Evolutionary conservation across 768 basidiomycete genomes (phyloP).

Genomic region (Hydnomerulius pinastri): DNA sequence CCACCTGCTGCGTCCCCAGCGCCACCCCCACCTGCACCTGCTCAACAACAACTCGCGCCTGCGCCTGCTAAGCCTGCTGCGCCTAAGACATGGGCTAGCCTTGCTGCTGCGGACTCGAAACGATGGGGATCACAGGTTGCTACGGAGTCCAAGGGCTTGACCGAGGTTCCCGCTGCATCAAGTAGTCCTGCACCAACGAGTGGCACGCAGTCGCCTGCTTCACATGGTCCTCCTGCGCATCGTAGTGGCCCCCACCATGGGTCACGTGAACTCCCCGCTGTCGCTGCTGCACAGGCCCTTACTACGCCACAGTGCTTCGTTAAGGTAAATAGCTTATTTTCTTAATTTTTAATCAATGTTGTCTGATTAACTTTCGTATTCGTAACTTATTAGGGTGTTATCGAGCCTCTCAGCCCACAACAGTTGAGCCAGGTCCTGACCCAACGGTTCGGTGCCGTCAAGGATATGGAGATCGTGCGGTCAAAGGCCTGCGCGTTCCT

Average conservation of each 20-base stretch:
- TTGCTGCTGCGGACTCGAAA: conserved; percentile 79
- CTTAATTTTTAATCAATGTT: not conserved
- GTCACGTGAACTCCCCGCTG: conserved; percentile 44
- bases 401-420: conserved; percentile 58
- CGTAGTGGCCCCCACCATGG: conserved; percentile 36
- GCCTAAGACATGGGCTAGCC: conserved; percentile 89
- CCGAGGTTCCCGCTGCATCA: conserved; percentile 53
- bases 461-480: conserved; percentile 88
- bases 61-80: conserved; percentile 44
- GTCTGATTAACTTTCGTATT: conserved; percentile 8
- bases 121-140: conserved; percentile 88
- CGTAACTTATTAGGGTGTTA: conserved; percentile 56
- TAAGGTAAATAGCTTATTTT: conserved; percentile 60
- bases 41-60: conserved; percentile 34
- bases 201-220: conserved; percentile 35
- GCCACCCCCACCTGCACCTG: conserved; percentile 28
- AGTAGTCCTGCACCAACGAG: conserved; percentile 45
- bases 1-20: conserved; percentile 30
- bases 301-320: conserved; percentile 85
- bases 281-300: conserved; percentile 60
- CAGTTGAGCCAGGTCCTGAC: conserved; percentile 53
- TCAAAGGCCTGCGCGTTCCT: conserved; percentile 92
- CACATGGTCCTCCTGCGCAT: conserved; percentile 34
- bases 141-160: conserved; percentile 73
- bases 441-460: conserved; percentile 75